phyloP scores from a whole-genome alignment of 2,329 filamentous ascomycete genomes.

The Penicillium brevicompactum region DNA sequence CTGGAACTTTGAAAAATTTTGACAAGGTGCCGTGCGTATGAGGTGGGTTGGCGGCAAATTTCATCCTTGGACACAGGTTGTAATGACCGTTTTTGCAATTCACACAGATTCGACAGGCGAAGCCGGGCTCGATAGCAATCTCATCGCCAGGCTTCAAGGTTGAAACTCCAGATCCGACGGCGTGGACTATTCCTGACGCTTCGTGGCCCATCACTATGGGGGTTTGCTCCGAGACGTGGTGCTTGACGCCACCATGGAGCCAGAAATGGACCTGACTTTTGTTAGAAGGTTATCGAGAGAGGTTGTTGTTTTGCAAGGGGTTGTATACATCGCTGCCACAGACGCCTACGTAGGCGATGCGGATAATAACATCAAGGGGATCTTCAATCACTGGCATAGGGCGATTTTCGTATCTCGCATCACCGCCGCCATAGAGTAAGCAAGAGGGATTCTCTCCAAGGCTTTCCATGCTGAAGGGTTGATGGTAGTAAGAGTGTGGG shows the following conservation, averaged over 20 bases:
- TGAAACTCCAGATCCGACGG: constrained; percentile 31
- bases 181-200: constrained; percentile 34
- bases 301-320: not conserved
- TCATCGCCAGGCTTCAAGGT: constrained; percentile 33
- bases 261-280: not conserved
- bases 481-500: not conserved
- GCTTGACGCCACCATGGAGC: constrained; percentile 22
- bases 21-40: constrained; percentile 41
- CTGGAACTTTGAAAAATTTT: constrained; percentile 43
- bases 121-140: constrained; percentile 43
- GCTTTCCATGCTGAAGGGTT: constrained; percentile 7
- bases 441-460: constrained; percentile 42
- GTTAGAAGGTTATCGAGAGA: not conserved
- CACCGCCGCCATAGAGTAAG: constrained; percentile 43
- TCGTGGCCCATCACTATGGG: constrained; percentile 41
- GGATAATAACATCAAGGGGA: constrained; percentile 45
- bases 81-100: constrained; percentile 43
- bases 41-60: constrained; percentile 45
- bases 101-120: constrained; percentile 39
- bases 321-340: constrained; percentile 44
- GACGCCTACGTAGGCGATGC: constrained; percentile 49
- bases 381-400: constrained; percentile 39
- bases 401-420: constrained; percentile 42
- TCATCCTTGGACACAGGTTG: constrained; percentile 44
- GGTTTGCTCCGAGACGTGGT: constrained; percentile 26